Conservation (phyloP, 2,329 filamentous ascomycete species). For the Bipolaris zeicola region DNA sequence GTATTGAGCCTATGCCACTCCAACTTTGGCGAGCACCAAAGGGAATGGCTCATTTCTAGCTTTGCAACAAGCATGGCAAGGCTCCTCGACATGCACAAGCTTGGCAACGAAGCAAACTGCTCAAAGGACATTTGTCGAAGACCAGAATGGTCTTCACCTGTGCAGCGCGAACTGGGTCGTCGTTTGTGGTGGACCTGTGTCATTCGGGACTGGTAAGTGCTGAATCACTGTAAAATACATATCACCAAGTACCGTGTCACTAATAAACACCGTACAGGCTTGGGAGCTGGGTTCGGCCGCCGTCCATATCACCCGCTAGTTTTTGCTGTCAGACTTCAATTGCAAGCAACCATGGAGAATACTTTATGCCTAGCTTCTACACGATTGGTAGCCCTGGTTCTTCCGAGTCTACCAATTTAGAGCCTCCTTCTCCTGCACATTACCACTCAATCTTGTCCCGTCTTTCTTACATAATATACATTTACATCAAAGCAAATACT, state of each 20-base stretch:
- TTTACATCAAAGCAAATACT: slow-evolving; percentile 20
- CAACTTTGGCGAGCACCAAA: slow-evolving; percentile 19
- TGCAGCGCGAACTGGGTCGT: slow-evolving; percentile 12
- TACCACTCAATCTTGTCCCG: slow-evolving; percentile 18
- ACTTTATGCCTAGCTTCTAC: slow-evolving; percentile 1
- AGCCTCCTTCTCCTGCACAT: slow-evolving; percentile 13
- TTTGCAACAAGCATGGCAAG: slow-evolving; percentile 17
- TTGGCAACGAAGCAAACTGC: slow-evolving; percentile 12
- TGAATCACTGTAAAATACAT: background rate
- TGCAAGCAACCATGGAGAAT: slow-evolving; percentile 5
- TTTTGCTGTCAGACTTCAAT: slow-evolving; percentile 18
- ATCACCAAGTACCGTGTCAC: background rate
- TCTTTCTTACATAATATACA: slow-evolving; percentile 16
- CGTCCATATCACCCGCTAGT: slow-evolving; percentile 16
- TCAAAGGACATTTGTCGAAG: slow-evolving; percentile 13
- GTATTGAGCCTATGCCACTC: slow-evolving; percentile 16
- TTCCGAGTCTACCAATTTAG: slow-evolving; percentile 1
- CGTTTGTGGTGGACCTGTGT: slow-evolving; percentile 21
- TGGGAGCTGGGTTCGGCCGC: slow-evolving; percentile 17
- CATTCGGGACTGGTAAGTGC: slow-evolving; percentile 15
- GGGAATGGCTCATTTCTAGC: slow-evolving; percentile 19
- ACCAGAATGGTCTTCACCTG: slow-evolving; percentile 12
- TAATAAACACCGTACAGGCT: slow-evolving; percentile 9
- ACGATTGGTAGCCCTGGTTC: slow-evolving; percentile 6
- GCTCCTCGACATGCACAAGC: slow-evolving; percentile 20